A percentile compares a stretch with the other conserved stretches of the same genome.
Evolutionary conservation across 305 asterid genomes (phyloP).

Genomic region (Ajuga reptans): DNA sequence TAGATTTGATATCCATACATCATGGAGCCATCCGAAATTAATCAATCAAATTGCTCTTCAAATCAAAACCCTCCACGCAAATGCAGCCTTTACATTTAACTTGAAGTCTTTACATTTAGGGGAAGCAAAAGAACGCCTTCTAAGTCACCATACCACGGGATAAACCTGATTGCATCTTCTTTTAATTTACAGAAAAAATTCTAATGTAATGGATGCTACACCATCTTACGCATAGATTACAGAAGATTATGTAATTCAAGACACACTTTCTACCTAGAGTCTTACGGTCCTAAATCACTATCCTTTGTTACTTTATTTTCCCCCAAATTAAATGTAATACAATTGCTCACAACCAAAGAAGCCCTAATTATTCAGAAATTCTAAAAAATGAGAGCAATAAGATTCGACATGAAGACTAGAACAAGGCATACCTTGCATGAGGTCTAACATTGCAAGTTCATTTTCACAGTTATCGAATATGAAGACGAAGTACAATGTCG

Average conservation of each 20-base stretch:
- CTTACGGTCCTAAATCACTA: background rate
- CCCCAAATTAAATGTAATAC: background rate
- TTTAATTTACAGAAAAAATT: background rate
- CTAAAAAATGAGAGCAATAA: background rate
- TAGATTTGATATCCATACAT: background rate
- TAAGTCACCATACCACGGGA: background rate
- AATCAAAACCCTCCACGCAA: background rate
- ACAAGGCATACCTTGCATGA: conserved; percentile 74
- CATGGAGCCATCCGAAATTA: background rate
- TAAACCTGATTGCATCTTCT: background rate
- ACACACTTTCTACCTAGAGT: background rate
- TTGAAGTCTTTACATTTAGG: background rate
- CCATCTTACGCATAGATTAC: background rate
- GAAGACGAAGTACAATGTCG: conserved; percentile 74
- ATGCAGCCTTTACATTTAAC: background rate
- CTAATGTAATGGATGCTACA: background rate
- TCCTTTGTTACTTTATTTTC: background rate
- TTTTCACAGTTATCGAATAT: conserved; percentile 73
- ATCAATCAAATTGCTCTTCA: background rate
- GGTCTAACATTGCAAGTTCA: conserved; percentile 97
- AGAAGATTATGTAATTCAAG: background rate
- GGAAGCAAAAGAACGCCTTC: background rate
- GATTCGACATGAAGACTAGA: background rate
- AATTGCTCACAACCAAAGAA: background rate
- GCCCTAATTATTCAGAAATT: background rate